phyloP scores from a whole-genome alignment of 371 early-diverging fungal species.

The Haplosporangium sp. region DNA sequence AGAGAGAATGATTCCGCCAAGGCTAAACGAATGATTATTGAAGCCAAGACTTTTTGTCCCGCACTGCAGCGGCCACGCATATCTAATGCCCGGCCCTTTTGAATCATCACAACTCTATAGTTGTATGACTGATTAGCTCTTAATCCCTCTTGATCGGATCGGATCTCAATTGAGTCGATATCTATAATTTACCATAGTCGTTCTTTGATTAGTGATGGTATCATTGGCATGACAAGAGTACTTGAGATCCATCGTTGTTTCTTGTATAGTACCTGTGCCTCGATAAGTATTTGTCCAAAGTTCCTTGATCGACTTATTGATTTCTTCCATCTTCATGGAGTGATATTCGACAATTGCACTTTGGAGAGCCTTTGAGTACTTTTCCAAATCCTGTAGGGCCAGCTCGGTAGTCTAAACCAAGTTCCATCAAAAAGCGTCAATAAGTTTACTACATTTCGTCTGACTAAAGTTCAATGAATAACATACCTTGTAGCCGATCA shows the following conservation, averaged over 20 bases:
- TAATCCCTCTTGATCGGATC: slow-evolving; percentile 83
- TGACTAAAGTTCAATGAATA: not conserved
- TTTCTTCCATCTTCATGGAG: slow-evolving; percentile 95
- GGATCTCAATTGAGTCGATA: slow-evolving; percentile 96
- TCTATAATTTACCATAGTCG: slow-evolving; percentile 60
- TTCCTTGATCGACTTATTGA: slow-evolving; percentile 97
- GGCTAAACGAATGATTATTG: slow-evolving; percentile 97
- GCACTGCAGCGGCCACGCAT: slow-evolving; percentile 99
- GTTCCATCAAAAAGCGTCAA: not conserved
- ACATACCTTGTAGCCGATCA: slow-evolving; percentile 74
- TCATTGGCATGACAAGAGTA: not conserved
- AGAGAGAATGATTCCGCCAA: slow-evolving; percentile 97
- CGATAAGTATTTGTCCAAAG: slow-evolving; percentile 98
- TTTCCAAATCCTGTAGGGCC: slow-evolving; percentile 86
- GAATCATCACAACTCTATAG: slow-evolving; percentile 99
- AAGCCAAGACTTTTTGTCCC: slow-evolving; percentile 98
- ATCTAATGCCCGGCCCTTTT: slow-evolving; percentile 91
- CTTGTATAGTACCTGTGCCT: slow-evolving; percentile 83
- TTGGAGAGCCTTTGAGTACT: slow-evolving; percentile 83
- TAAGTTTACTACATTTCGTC: not conserved
- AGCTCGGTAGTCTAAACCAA: slow-evolving; percentile 74
- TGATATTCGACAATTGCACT: slow-evolving; percentile 97
- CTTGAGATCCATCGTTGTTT: not conserved
- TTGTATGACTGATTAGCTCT: slow-evolving; percentile 84
- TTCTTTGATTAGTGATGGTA: too few species aligned